Base-by-base conservation (phyloP, 2,329 filamentous ascomycete species). In the Trichoderma sp. region DNA sequence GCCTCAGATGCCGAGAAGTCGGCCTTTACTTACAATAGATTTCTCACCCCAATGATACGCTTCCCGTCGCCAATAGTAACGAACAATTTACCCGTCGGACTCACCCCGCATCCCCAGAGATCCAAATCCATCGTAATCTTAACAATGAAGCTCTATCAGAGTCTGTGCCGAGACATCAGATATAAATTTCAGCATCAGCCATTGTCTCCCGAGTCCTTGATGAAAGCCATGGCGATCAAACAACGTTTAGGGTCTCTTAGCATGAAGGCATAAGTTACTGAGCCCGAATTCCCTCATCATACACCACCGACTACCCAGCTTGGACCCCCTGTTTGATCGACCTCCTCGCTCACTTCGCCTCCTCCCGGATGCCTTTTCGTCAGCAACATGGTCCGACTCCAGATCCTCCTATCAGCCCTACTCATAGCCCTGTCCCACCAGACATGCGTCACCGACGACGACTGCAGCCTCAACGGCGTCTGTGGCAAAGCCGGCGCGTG, bases 381-480 rank as follows among this genome's bases (percentile, higher is more conserved):
- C 39, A 1, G 12, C 39, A 44, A 9, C 5, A 30, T 45, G 14
- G 48, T 50, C n/a, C 47, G 48, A 12, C 48, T 44, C 14, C 28
- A 39, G 21, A 7, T 56, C 6, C 52, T 63, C 19, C 47, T 56
- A 19, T 34, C 56, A 24, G 39, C 51, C 43, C 26, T 56, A 26
- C 56, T 56, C 7, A 51, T 48, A 19, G 51, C 51, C 7, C 41
- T 47, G 19, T 63, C 61, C 45, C 30, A 56, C 54, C 54, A 65
- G 30, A n/a, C 58, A 17, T 75, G 73, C 28, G 55, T 45, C 4
- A 67, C 65, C 0, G 71, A 74, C n/a, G 69, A 73, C 1, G 69
- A 74, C 50, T 76, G 74, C 61, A 75, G 72, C 21, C 60, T 76
- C 3, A 76, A 75, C 28, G 73, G 74, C 1, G 17, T 74, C 3